These are phyloP conservation scores for Fusarium tuaranense DNA, from an alignment of 2,329 filamentous ascomycete species.

Conservation along the genomic window DNA sequence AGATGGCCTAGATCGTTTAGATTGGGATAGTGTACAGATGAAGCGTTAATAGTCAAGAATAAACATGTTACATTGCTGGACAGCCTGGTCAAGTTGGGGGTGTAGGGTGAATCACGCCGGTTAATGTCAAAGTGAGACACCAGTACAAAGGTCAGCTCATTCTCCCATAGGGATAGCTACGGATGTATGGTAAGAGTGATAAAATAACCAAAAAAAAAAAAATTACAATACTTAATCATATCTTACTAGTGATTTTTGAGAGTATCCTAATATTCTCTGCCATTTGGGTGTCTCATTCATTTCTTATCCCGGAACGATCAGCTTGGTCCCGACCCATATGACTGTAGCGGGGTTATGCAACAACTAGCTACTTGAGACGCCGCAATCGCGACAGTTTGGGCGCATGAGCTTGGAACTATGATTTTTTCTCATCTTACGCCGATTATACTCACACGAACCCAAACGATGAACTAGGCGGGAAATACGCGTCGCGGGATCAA, in stretches of 20 bases:
- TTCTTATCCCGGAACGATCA: too few relatives aligned
- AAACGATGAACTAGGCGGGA: slow-evolving; percentile 26
- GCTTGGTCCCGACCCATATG: slow-evolving; percentile 4
- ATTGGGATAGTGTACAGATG: slow-evolving; percentile 11
- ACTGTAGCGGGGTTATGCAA: slow-evolving; percentile 34
- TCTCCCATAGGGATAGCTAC: too few relatives aligned
- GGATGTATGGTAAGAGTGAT: too few relatives aligned
- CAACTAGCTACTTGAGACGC: slow-evolving; percentile 20
- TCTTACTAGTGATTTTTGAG: too few relatives aligned
- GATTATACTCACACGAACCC: background rate
- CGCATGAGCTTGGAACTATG: background rate
- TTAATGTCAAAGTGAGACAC: background rate
- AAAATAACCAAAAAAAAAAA: too few relatives aligned
- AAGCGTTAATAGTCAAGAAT: slow-evolving; percentile 27
- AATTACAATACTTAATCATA: too few relatives aligned
- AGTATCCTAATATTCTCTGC: too few relatives aligned
- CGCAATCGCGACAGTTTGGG: slow-evolving; percentile 17
- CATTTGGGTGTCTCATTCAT: too few relatives aligned
- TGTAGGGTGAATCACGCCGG: too few relatives aligned
- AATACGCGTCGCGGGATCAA: slow-evolving; percentile 15
- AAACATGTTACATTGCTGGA: slow-evolving; percentile 4
- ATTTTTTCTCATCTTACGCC: background rate
- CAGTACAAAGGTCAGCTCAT: too few relatives aligned
- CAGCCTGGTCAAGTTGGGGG: background rate
- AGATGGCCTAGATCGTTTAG: slow-evolving; percentile 16